Conservation (phyloP, 2,329 filamentous ascomycete genomes). For the Pseudogymnoascus sp. region DNA sequence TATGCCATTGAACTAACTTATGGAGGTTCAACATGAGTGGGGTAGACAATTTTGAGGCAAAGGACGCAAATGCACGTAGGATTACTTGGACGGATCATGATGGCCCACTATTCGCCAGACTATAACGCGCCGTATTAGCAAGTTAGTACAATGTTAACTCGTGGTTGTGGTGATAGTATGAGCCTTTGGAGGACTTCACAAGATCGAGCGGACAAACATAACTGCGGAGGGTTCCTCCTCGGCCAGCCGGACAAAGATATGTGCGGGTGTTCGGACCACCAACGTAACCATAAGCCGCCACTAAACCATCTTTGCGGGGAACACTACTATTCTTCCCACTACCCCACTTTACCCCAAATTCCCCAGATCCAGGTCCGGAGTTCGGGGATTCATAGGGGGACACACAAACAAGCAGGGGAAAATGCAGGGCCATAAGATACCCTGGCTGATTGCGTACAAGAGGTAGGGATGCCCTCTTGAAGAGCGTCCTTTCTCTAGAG, state of each 20-base stretch:
- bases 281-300: background rate
- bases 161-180: background rate
- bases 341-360: background rate
- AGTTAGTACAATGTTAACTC: background rate
- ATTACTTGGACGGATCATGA: background rate
- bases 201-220: background rate
- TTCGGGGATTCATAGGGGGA: background rate
- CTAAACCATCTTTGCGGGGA: background rate
- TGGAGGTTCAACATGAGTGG: slow-evolving; percentile 12
- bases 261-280: background rate
- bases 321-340: background rate
- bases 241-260: slow-evolving; percentile 5
- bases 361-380: background rate
- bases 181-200: background rate
- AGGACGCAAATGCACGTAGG: background rate
- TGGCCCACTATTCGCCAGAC: slow-evolving; percentile 13
- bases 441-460: background rate
- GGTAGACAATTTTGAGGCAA: slow-evolving; percentile 24
- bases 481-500: background rate
- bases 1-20: background rate
- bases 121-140: slow-evolving; percentile 12
- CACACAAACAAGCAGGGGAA: background rate
- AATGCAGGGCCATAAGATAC: background rate
- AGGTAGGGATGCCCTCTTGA: background rate
- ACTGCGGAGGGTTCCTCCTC: background rate